These are phyloP conservation scores for Akanthomyces muscarius DNA, from an alignment of 2,329 filamentous ascomycete species.

Conservation along the genomic window DNA sequence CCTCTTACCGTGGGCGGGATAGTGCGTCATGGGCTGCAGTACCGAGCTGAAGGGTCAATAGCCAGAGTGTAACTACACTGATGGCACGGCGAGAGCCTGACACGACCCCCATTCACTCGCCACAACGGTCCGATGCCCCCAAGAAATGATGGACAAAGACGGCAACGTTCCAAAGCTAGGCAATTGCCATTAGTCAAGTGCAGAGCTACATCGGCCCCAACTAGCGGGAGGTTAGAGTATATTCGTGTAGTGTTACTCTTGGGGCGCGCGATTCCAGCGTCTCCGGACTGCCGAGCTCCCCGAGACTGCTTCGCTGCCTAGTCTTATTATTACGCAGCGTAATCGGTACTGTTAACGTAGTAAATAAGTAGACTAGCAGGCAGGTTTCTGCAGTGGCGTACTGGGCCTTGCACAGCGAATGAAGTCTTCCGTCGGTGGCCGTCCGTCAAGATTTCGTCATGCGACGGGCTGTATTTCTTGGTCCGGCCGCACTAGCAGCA, in stretches of 20 bases:
- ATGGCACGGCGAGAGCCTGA: neutral
- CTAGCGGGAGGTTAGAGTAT: too few relatives aligned
- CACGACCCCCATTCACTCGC: neutral
- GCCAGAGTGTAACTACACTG: neutral
- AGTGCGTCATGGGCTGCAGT: slow-evolving; percentile 4
- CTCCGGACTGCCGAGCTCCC: neutral
- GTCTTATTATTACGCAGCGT: neutral
- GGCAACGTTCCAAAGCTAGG: neutral
- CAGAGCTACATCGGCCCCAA: neutral
- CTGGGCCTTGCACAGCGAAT: neutral
- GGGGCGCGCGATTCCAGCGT: neutral
- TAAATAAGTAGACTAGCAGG: neutral
- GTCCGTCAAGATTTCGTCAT: slow-evolving; percentile 4
- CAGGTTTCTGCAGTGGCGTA: neutral
- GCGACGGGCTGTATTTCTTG: neutral
- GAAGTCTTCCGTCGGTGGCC: neutral
- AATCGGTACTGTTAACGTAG: neutral
- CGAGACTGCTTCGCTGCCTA: neutral
- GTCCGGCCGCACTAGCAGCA: neutral
- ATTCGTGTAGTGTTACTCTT: neutral
- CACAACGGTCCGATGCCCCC: neutral
- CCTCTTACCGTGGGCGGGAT: slow-evolving; percentile 5
- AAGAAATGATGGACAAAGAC: neutral
- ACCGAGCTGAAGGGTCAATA: neutral
- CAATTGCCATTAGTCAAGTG: slow-evolving; percentile 2